Evolutionary conservation across 495 filamentous ascomycete genomes (phyloP).

Genomic region (Daldinia childiae): DNA sequence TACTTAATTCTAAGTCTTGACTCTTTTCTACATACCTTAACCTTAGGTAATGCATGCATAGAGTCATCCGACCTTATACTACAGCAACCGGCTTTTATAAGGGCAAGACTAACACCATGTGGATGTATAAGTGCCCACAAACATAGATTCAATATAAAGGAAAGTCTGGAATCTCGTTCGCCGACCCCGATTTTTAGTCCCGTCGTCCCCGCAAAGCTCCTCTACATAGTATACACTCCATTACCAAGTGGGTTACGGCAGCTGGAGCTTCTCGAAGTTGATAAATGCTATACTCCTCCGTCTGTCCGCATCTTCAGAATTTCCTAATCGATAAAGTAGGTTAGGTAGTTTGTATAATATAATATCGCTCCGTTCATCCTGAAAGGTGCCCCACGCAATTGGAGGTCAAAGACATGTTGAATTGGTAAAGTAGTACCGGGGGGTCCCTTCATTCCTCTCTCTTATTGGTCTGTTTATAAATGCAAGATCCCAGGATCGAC

Average conservation of each 20-base stretch:
- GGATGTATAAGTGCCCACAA: background rate
- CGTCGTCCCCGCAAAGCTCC: slow-evolving; percentile 6
- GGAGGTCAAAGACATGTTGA: slow-evolving; percentile 20
- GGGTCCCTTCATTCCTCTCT: background rate
- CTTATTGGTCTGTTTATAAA: slow-evolving; percentile 21
- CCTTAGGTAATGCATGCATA: slow-evolving; percentile 3
- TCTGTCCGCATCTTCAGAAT: slow-evolving; percentile 24
- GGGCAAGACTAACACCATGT: background rate
- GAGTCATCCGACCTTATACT: background rate
- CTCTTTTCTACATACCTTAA: background rate
- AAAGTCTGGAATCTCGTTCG: slow-evolving; percentile 7
- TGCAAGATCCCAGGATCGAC: slow-evolving; percentile 39
- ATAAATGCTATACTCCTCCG: slow-evolving; percentile 33
- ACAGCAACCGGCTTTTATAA: background rate
- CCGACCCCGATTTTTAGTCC: slow-evolving; percentile 8
- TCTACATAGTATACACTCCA: slow-evolving; percentile 5
- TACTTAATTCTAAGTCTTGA: background rate
- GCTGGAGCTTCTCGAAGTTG: slow-evolving; percentile 13
- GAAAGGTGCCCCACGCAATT: slow-evolving; percentile 28
- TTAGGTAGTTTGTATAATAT: slow-evolving; percentile 13
- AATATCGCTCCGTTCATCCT: slow-evolving; percentile 31
- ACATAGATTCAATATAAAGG: no score
- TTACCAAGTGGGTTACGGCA: slow-evolving; percentile 13
- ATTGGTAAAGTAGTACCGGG: slow-evolving; percentile 28
- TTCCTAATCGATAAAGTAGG: slow-evolving; percentile 23